phyloP scores from a whole-genome alignment of 768 basidiomycete species.

The Flagelloscypha sp. region DNA sequence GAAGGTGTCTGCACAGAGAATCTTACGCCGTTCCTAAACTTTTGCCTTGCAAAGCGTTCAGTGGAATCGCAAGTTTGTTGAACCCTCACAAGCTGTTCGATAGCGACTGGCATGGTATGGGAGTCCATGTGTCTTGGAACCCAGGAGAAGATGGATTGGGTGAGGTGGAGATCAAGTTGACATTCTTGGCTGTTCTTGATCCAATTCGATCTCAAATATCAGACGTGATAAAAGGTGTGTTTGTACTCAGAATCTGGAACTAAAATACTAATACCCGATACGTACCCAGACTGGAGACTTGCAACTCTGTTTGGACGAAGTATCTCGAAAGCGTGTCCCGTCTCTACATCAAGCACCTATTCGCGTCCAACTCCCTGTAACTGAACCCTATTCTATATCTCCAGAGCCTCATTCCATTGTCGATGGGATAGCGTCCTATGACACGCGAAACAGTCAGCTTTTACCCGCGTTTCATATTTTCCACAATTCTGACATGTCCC shows the following conservation, averaged over 20 bases:
- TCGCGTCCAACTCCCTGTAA: conserved; percentile 36
- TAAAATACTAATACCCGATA: neutral
- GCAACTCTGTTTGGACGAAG: conserved; percentile 55
- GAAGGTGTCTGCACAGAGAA: conserved; percentile 97
- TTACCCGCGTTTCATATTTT: conserved; percentile 4
- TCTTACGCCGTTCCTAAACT: conserved; percentile 93
- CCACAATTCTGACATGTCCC: conserved; percentile 8
- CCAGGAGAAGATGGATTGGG: conserved; percentile 25
- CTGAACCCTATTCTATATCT: conserved; percentile 33
- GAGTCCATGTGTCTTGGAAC: conserved; percentile 65
- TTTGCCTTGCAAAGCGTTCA: conserved; percentile 83
- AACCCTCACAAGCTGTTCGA: conserved; percentile 84
- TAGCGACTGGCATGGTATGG: conserved; percentile 87
- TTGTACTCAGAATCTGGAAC: neutral
- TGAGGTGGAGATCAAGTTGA: conserved; percentile 61
- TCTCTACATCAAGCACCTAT: conserved; percentile 56
- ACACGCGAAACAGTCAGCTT: conserved; percentile 37
- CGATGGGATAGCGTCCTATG: conserved; percentile 36
- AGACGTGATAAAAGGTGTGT: conserved; percentile 50
- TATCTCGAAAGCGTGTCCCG: conserved; percentile 60
- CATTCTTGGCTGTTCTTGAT: conserved; percentile 72
- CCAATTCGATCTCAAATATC: conserved; percentile 51
- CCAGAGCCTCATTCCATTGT: conserved; percentile 41
- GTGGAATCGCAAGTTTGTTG: conserved; percentile 75
- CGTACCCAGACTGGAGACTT: conserved; percentile 65